Base-by-base conservation (phyloP, 1,139 yeast species). In the Taphrina deformans region DNA sequence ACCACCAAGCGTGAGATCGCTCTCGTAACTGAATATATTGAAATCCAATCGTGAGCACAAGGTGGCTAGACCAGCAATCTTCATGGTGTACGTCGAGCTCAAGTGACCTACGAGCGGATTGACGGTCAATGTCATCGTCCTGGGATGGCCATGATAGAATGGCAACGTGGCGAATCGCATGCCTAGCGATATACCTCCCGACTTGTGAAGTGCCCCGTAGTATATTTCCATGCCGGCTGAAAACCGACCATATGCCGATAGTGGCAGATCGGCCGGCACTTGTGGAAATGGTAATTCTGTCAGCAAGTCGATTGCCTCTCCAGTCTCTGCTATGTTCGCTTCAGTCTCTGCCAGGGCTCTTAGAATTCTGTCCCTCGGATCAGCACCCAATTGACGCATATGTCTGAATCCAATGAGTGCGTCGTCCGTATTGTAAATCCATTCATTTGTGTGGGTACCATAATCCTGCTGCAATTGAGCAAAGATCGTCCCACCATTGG, bases 51-150 rank as follows among this genome's bases (percentile, higher is more conserved):
- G 82, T 3, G 96, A 88, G 61, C 93, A 85, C 69, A 93, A 86
- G 14, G 86, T 83, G 0, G 85, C 82, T 7, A 55, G 50, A 2
- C 67, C 67, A 7, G 62, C 45, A 5, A 91, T 84, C 72, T 87
- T 85, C 38, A 93, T 90, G 0, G 97, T 85, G 74, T 93, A 93
- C 0, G 96, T 88, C 1, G 96, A 87, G 0, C 96, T 87, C 4
- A 95, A 76, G 70, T 92, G 96, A 2, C 99, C 99, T 74, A 93
- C 80, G 12, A 93, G 79, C 1, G 99, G 99, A 74, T 93, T 93
- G 67, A 89, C 82, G 1, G 96, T 87, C 40, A 93, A 73, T 0
- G 98, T 89, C 83, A 93, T 83, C 0, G 96, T 89, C 68, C 92
- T 76, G 0, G 99, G 99, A 68, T 89, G 88, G 1, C 95, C 96